Evolutionary conservation across 2,329 filamentous ascomycete genomes (phyloP), one percentile per base, ranked within the genome.

Genomic region (Diaporthe sp.): DNA sequence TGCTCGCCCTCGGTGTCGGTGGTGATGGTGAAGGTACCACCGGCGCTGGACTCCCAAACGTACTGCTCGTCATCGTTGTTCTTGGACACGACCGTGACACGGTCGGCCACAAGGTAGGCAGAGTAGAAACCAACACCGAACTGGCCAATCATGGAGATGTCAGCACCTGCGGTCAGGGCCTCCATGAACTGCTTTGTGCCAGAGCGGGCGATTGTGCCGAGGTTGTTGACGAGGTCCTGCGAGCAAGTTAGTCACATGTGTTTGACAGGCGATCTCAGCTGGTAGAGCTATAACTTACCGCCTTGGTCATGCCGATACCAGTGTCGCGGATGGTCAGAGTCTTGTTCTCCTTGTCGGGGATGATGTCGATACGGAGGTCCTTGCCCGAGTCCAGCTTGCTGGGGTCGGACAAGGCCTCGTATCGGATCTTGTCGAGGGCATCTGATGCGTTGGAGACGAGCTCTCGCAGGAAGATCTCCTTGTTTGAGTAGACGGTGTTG

Each of bases 41-140:
- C 97, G 78, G 97, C 97, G 84, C 92, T 94, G 63, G 97, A 99
- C 92, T 98, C 95, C 97, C 97, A 99, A 87, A 98, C 90, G 92
- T 99, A 99, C 91, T 99, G 97, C 92, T 99, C 97, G 84, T 99
- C 97, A 88, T 99, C 97, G 86, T 99, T 99, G 94, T 98, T 91
- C 93, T 98, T 99, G 83, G 97, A 98, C 87, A 98, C 84, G 85
- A 99, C 96, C 81, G 93, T 95, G 82, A 99, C 97, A 83, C 92
- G 93, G 91, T 99, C 97, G 86, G 97, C 97, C 81, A 99, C 97
- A 77, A 99, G 95, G 92, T 99, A 99, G 85, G 97, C 97, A 78
- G 97, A 98, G 93, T 99, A 99, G 95, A 99, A 99, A 94, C 97
- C 97, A 83, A 99, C 97, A 97, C 97, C 97, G 87, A 99, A 99